Conservation (phyloP, 176 grass and related monocot species). For the Areca catechu region DNA sequence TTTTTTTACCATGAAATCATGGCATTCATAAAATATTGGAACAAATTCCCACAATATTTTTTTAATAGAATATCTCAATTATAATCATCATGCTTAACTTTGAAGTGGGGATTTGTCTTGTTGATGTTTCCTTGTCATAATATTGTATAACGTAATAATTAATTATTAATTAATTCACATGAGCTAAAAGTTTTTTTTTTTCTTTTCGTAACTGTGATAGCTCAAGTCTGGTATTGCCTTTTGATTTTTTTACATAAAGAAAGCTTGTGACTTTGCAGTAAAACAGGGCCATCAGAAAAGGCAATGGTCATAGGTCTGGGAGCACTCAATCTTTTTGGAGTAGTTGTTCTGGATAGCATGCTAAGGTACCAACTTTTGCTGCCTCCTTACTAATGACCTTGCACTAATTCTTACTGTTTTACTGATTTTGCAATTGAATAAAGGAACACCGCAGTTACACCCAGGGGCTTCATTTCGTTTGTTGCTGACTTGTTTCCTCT, state of each 20-base stretch:
- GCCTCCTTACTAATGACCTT: conserved; percentile 7
- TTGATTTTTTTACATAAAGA: conserved; percentile 4
- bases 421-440: conserved; percentile 31
- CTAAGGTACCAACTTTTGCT: conserved; percentile 54
- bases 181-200: no score
- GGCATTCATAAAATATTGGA: no score
- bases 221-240: conserved; percentile 11
- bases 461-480: conserved; percentile 72
- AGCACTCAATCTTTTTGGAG: conserved; percentile 91
- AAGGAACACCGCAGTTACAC: conserved; percentile 74
- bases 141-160: no score
- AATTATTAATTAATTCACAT: no score
- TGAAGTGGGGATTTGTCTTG: no score
- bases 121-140: no score
- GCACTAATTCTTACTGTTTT: conserved; percentile 7
- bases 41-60: no score
- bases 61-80: no score
- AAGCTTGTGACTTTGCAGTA: conserved; percentile 48
- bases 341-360: conserved; percentile 77
- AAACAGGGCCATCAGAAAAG: conserved; percentile 62
- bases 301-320: conserved; percentile 94
- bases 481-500: conserved; percentile 69
- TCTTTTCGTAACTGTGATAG: no score
- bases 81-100: no score
- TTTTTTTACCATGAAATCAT: no score